Evolutionary conservation across 345 rosid genomes (phyloP).

Genomic region (Gynandropsis gynandra): DNA sequence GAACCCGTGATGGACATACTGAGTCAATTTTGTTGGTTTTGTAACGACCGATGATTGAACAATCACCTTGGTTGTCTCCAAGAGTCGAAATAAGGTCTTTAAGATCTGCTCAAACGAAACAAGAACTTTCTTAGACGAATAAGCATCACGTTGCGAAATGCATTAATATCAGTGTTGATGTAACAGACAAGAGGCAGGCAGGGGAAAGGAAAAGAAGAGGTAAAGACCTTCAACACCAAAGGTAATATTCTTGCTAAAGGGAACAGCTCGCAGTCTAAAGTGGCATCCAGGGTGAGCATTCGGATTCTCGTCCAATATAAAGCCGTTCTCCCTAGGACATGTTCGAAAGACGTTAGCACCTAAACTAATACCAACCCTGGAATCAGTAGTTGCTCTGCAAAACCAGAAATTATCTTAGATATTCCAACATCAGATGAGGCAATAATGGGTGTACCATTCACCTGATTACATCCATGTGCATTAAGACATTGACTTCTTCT

Average conservation of each 20-base stretch:
- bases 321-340: slow-evolving; percentile 72
- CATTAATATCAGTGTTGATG: too few relatives aligned
- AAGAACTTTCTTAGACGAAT: background rate
- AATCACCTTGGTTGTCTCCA: slow-evolving; percentile 72
- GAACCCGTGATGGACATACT: slow-evolving; percentile 86
- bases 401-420: background rate
- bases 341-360: background rate
- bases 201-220: slow-evolving; percentile 3
- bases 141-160: too few relatives aligned
- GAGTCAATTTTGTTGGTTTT: slow-evolving; percentile 62
- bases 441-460: slow-evolving; percentile 21
- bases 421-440: slow-evolving; percentile 3
- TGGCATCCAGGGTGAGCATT: slow-evolving; percentile 65
- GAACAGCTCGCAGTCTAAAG: slow-evolving; percentile 70
- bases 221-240: slow-evolving; percentile 84
- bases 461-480: slow-evolving; percentile 91
- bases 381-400: too few relatives aligned
- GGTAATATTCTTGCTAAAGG: slow-evolving; percentile 88
- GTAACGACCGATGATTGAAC: slow-evolving; percentile 70
- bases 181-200: background rate
- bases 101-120: slow-evolving; percentile 47
- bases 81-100: slow-evolving; percentile 86
- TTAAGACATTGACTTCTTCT: slow-evolving; percentile 75
- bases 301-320: slow-evolving; percentile 74
- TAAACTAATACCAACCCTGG: background rate